These are phyloP conservation scores for Erodium moschatum DNA, from an alignment of 441 rosid species.

Conservation along the genomic window DNA sequence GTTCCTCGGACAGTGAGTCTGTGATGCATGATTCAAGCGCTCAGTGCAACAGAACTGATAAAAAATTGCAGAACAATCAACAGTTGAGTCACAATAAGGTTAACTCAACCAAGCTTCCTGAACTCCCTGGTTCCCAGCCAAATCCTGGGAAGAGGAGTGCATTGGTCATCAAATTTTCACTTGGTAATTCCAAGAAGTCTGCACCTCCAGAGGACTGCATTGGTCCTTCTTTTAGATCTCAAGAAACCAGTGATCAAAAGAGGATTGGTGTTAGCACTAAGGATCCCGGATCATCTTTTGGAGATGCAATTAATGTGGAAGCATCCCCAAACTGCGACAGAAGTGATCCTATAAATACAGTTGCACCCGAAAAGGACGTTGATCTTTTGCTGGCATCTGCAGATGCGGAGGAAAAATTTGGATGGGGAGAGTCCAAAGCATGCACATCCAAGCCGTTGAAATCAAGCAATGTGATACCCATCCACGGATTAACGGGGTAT, in stretches of 20 bases:
- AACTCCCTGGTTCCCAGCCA: conserved; percentile 33
- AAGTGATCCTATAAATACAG: conserved; percentile 26
- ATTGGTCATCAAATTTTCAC: conserved; percentile 50
- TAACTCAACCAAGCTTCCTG: conserved; percentile 27
- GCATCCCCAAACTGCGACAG: conserved; percentile 25
- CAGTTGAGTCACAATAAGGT: conserved; percentile 20
- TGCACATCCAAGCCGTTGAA: conserved; percentile 23
- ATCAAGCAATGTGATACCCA: conserved; percentile 21
- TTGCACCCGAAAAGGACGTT: conserved; percentile 25
- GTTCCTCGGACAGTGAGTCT: conserved; percentile 41
- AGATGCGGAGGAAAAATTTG: conserved; percentile 30
- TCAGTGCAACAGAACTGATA: conserved; percentile 27
- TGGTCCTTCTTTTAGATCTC: conserved; percentile 30
- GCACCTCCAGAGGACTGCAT: conserved; percentile 28
- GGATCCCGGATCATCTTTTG: conserved; percentile 38
- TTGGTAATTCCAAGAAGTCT: conserved; percentile 43
- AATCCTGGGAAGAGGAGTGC: conserved; percentile 45
- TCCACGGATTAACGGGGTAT: conserved; percentile 33
- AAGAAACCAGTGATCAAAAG: conserved; percentile 29
- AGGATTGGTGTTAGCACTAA: conserved; percentile 25
- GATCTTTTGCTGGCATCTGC: conserved; percentile 26
- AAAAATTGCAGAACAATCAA: conserved; percentile 29
- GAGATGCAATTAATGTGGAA: conserved; percentile 29
- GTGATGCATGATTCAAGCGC: conserved; percentile 23
- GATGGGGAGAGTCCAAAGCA: conserved; percentile 33